Percentiles rank a stretch among this genome's conserved stretches.
Conservation (phyloP, 1,284 basidiomycete genomes). For the Xerocomus tenax region DNA sequence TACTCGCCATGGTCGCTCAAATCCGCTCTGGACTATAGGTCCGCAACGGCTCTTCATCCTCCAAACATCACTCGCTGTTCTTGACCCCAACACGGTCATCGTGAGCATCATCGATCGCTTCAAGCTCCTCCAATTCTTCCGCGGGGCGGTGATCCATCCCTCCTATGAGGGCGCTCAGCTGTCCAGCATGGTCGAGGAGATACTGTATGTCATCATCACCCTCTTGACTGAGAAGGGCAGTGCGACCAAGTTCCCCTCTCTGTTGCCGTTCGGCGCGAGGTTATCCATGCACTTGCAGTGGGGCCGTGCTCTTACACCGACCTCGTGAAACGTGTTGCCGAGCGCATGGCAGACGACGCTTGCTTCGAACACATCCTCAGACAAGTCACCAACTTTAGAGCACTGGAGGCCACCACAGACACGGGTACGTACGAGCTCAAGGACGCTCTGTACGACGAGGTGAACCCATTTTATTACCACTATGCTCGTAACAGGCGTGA, state of each 20-base stretch:
- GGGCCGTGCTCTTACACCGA: constrained; percentile 88
- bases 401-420: constrained; percentile 72
- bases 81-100: constrained; percentile 76
- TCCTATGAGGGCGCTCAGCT: constrained; percentile 67
- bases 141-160: constrained; percentile 47
- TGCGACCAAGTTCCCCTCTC: constrained; percentile 65
- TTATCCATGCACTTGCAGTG: constrained; percentile 86
- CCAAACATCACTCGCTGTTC: constrained; percentile 73
- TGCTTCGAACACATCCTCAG: constrained; percentile 76
- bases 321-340: constrained; percentile 83
- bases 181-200: constrained; percentile 85
- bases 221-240: constrained; percentile 78
- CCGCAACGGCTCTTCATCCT: constrained; percentile 90
- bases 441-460: constrained; percentile 75
- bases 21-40: constrained; percentile 96
- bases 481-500: constrained; percentile 93
- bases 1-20: constrained; percentile 84
- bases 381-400: constrained; percentile 75
- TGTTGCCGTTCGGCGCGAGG: constrained; percentile 69
- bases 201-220: constrained; percentile 81
- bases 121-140: constrained; percentile 73
- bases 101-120: constrained; percentile 88
- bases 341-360: constrained; percentile 80
- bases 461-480: constrained; percentile 95
- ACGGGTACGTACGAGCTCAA: constrained; percentile 84